Percentiles rank a stretch among this genome's conserved stretches.
These are phyloP conservation scores for Botrytis hyacinthi DNA, from an alignment of 2,329 filamentous ascomycete species.

Conservation along the genomic window DNA sequence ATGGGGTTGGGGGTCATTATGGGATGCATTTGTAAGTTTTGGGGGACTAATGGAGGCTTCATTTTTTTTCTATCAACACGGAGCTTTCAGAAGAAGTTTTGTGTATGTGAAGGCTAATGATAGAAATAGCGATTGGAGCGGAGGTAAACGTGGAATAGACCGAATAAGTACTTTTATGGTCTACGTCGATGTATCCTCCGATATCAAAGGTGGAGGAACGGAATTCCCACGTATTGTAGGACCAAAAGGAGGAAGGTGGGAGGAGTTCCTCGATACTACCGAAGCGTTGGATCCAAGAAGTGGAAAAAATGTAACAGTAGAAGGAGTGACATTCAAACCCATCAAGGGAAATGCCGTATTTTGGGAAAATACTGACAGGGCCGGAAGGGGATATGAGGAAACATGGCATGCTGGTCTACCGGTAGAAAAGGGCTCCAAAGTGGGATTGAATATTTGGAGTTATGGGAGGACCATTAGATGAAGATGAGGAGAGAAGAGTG, in stretches of 20 bases:
- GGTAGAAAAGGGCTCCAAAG: constrained; percentile 54
- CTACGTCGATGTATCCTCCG: constrained; percentile 46
- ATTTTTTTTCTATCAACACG: not conserved
- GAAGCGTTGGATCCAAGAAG: constrained; percentile 28
- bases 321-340: constrained; percentile 57
- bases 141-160: constrained; percentile 41
- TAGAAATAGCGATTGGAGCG: constrained; percentile 59
- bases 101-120: constrained; percentile 17
- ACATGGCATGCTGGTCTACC: constrained; percentile 61
- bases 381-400: constrained; percentile 56
- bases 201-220: constrained; percentile 57
- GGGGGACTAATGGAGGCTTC: too few relatives aligned
- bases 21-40: constrained; percentile 20
- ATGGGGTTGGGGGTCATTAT: constrained; percentile 60
- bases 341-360: constrained; percentile 58
- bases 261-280: constrained; percentile 55
- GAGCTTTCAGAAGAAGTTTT: accelerated
- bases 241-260: constrained; percentile 48
- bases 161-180: constrained; percentile 61
- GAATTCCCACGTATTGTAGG: constrained; percentile 54
- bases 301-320: constrained; percentile 27
- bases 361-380: constrained; percentile 57
- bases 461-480: constrained; percentile 42
- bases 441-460: constrained; percentile 64
- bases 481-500: not conserved